Evolutionary conservation across 2,329 filamentous ascomycete genomes (phyloP).

Genomic region (Talaromyces islandicus): DNA sequence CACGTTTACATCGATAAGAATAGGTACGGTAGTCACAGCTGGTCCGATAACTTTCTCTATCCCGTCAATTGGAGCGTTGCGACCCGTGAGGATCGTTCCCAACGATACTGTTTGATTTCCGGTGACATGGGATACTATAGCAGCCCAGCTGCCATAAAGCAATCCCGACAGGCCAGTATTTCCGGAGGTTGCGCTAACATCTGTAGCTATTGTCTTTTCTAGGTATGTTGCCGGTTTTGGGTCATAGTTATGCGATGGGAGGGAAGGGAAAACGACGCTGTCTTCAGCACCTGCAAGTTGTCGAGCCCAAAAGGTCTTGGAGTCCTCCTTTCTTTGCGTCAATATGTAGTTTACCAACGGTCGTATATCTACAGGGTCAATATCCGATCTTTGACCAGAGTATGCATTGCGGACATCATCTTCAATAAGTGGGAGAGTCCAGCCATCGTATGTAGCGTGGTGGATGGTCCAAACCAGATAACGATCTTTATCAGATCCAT

Average conservation of each 20-base stretch:
- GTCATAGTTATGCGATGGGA: background rate
- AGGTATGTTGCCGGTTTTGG: background rate
- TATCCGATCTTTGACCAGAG: too few relatives aligned
- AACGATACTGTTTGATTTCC: background rate
- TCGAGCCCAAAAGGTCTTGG: background rate
- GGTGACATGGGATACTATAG: background rate
- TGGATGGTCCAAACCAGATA: background rate
- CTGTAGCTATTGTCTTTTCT: background rate
- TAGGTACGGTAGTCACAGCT: background rate
- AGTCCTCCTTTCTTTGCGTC: background rate
- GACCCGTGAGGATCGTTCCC: background rate
- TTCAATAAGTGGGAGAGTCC: background rate
- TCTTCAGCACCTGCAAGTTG: background rate
- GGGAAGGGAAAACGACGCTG: background rate
- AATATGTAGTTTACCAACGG: background rate
- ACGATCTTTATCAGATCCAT: background rate
- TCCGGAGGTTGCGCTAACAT: background rate
- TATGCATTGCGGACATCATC: background rate
- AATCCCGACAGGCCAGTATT: background rate
- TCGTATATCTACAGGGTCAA: background rate
- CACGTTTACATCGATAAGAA: background rate
- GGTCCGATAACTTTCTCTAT: slow-evolving; percentile 1
- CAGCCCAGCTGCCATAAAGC: background rate
- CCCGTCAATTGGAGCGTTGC: slow-evolving; percentile 1
- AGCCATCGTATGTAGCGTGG: background rate